Evolutionary conservation across 2,329 filamentous ascomycete genomes (phyloP).

Genomic region (Thermomyces lanuginosus): DNA sequence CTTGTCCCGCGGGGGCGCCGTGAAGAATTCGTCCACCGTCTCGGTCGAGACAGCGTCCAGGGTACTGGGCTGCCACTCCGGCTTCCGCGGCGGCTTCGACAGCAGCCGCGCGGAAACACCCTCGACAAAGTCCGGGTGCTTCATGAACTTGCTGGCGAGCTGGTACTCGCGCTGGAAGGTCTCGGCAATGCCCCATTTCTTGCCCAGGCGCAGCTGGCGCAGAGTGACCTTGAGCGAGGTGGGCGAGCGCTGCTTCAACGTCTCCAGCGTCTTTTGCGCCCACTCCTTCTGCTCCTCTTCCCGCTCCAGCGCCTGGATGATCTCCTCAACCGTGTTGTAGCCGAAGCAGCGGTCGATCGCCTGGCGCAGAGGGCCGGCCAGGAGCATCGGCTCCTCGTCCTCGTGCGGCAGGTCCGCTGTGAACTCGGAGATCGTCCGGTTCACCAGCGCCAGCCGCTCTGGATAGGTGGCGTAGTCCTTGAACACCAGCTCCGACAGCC

Average conservation of each 20-base stretch:
- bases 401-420: slow-evolving; percentile 57
- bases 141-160: slow-evolving; percentile 79
- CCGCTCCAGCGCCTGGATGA: slow-evolving; percentile 49
- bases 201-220: slow-evolving; percentile 62
- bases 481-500: slow-evolving; percentile 80
- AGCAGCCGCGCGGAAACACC: slow-evolving; percentile 73
- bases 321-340: slow-evolving; percentile 49
- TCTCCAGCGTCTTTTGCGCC: slow-evolving; percentile 62
- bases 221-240: slow-evolving; percentile 74
- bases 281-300: slow-evolving; percentile 47
- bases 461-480: slow-evolving; percentile 52
- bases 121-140: slow-evolving; percentile 75
- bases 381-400: slow-evolving; percentile 44
- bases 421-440: slow-evolving; percentile 83
- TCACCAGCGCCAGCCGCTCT: slow-evolving; percentile 55
- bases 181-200: slow-evolving; percentile 62
- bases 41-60: slow-evolving; percentile 48
- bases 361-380: slow-evolving; percentile 54
- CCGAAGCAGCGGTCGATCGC: slow-evolving; percentile 76
- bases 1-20: slow-evolving; percentile 29
- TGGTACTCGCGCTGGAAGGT: slow-evolving; percentile 74
- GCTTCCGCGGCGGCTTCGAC: slow-evolving; percentile 47
- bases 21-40: slow-evolving; percentile 55
- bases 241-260: slow-evolving; percentile 63
- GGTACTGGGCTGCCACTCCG: slow-evolving; percentile 59